phyloP scores from a whole-genome alignment of 192 early-diverging fungal genomes.

The Chytriomyces sp. region DNA sequence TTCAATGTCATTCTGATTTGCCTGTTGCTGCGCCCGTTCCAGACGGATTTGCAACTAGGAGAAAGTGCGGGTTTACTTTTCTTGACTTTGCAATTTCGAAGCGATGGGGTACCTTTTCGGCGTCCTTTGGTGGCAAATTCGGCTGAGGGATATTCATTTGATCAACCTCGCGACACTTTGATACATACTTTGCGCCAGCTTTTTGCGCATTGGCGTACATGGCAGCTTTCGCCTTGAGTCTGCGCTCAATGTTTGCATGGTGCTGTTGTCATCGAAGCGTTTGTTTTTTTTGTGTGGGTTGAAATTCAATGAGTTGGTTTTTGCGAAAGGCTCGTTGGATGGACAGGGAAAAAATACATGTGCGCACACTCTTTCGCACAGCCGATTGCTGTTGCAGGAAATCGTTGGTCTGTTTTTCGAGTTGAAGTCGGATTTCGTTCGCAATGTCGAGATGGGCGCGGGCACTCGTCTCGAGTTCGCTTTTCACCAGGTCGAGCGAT shows the following conservation, averaged over 20 bases:
- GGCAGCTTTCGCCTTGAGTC: conserved; percentile 51
- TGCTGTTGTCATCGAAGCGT: conserved; percentile 40
- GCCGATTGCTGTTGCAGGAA: conserved; percentile 47
- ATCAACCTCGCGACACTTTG: conserved; percentile 48
- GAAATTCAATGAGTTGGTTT: not conserved
- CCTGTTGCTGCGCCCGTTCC: conserved; percentile 48
- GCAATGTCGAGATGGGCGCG: conserved; percentile 56
- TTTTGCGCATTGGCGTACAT: conserved; percentile 49
- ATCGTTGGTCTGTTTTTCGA: conserved; percentile 53
- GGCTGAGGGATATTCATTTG: conserved; percentile 31
- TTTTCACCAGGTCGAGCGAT: conserved; percentile 52
- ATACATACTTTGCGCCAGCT: conserved; percentile 53
- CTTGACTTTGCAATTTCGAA: not conserved
- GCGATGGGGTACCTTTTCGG: conserved; percentile 39
- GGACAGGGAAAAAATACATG: not conserved
- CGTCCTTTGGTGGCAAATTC: conserved; percentile 43
- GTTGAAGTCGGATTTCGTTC: conserved; percentile 51
- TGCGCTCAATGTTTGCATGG: conserved; percentile 50
- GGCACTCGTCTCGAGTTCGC: conserved; percentile 54
- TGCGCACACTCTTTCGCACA: conserved; percentile 52
- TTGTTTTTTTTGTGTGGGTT: too few species aligned
- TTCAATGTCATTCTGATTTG: conserved; percentile 54
- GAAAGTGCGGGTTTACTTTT: not conserved
- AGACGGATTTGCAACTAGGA: conserved; percentile 40
- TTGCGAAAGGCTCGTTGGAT: not conserved